Percentiles rank a stretch among this genome's conserved stretches.
phyloP scores from a whole-genome alignment of 75 land plant species.

The Gnetum montanum region DNA sequence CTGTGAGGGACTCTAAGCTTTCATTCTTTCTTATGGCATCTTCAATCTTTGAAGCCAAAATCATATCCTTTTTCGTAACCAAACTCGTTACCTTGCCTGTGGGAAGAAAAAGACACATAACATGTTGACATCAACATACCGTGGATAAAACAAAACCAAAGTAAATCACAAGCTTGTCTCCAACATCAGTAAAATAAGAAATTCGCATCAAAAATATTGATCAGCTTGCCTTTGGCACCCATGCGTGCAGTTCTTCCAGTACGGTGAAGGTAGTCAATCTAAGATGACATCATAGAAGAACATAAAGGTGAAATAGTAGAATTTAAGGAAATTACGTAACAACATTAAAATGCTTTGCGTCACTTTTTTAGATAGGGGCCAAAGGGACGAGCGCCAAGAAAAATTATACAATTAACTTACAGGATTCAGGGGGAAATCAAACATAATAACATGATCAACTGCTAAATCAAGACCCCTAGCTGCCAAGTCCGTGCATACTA shows the following conservation, averaged over 20 bases:
- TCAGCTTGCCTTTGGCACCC: constrained; percentile 89
- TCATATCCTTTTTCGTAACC: constrained; percentile 65
- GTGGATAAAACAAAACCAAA: background rate
- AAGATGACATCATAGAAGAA: constrained; percentile 10
- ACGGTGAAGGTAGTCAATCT: constrained; percentile 97
- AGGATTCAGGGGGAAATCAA: constrained; percentile 89
- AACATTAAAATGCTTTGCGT: background rate
- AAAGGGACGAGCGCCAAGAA: background rate
- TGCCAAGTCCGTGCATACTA: constrained; percentile 98
- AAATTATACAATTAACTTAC: constrained; percentile 32
- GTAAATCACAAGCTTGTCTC: background rate
- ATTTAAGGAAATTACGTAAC: no score
- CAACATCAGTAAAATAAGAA: background rate
- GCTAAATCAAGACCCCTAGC: constrained; percentile 95
- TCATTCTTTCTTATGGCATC: constrained; percentile 84
- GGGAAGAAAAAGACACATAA: background rate
- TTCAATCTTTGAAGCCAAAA: constrained; percentile 69
- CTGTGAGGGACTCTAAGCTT: constrained; percentile 66
- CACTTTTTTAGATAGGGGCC: background rate
- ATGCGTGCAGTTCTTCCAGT: constrained; percentile 99
- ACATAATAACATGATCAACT: constrained; percentile 99
- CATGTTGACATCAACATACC: background rate
- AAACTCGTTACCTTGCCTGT: constrained; percentile 93
- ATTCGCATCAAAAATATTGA: background rate
- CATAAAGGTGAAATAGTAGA: background rate